These are phyloP conservation scores for Mucor indicus DNA, from an alignment of 371 early-diverging fungal species.

Conservation along the genomic window DNA sequence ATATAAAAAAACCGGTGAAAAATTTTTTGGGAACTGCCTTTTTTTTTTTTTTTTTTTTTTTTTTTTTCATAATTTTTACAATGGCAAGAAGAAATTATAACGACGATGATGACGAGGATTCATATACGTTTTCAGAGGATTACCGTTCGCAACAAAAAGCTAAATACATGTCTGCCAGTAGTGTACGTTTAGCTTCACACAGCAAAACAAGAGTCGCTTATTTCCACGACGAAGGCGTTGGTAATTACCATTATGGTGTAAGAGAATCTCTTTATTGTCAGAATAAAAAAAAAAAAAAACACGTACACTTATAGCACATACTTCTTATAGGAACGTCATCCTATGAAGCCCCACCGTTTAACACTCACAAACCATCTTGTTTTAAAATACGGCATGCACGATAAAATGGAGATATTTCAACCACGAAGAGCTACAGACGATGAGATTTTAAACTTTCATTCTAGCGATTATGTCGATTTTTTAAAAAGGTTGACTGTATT, in stretches of 20 bases:
- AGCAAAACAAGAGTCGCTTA: slow-evolving; percentile 74
- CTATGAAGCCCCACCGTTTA: slow-evolving; percentile 97
- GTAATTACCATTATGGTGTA: slow-evolving; percentile 90
- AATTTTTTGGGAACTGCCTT: no score
- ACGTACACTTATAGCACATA: background rate
- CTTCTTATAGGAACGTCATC: slow-evolving; percentile 69
- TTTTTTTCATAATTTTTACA: background rate
- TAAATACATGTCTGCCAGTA: slow-evolving; percentile 30
- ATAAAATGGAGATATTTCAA: slow-evolving; percentile 83
- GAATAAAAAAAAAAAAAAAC: background rate
- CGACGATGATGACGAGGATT: slow-evolving; percentile 28
- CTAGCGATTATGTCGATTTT: slow-evolving; percentile 97
- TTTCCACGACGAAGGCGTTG: slow-evolving; percentile 85
- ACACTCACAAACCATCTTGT: slow-evolving; percentile 91
- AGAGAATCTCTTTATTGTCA: background rate
- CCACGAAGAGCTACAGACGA: slow-evolving; percentile 95
- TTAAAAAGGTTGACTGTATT: slow-evolving; percentile 69
- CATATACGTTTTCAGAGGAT: slow-evolving; percentile 43
- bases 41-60: no score
- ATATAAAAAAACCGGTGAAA: no score
- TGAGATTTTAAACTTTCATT: slow-evolving; percentile 96
- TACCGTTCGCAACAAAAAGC: slow-evolving; percentile 33
- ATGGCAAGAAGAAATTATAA: slow-evolving; percentile 35
- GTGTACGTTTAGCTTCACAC: slow-evolving; percentile 43
- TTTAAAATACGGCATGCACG: slow-evolving; percentile 80